Conservation (phyloP, 331 rosid genomes). For the Prunus yedoensis region DNA sequence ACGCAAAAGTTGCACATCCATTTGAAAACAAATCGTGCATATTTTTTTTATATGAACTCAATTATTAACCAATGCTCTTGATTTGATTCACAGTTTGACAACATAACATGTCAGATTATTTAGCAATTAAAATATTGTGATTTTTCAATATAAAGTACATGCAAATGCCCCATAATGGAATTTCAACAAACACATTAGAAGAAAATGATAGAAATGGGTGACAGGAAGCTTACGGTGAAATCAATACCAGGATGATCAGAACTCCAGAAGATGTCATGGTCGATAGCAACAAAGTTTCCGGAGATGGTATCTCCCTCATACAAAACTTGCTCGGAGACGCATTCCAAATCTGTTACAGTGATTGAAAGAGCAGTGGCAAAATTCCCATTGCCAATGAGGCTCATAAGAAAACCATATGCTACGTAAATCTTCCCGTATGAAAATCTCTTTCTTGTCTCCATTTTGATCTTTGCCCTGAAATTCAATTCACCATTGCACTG, state of each 20-base stretch:
- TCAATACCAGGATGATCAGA: slow-evolving; percentile 16
- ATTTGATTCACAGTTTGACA: neutral
- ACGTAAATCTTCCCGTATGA: neutral
- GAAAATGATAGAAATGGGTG: neutral
- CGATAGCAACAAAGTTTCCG: slow-evolving; percentile 17
- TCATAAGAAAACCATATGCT: neutral
- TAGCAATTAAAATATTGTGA: no score
- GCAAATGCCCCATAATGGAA: no score
- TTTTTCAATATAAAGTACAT: no score
- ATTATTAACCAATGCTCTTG: no score
- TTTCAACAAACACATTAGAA: no score
- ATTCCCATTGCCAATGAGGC: neutral
- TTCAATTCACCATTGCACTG: neutral
- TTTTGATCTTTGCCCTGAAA: neutral
- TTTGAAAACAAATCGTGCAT: neutral
- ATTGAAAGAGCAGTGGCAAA: slow-evolving; percentile 5
- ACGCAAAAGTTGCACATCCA: neutral
- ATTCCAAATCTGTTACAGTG: slow-evolving; percentile 7
- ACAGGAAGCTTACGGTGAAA: neutral
- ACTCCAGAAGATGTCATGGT: slow-evolving; percentile 24
- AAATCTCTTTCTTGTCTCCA: slow-evolving; percentile 6
- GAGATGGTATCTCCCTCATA: slow-evolving; percentile 6
- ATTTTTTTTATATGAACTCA: no score
- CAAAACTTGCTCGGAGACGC: slow-evolving; percentile 13
- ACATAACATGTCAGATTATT: neutral